Base-by-base conservation (phyloP, 2,329 filamentous ascomycete genomes). In the Cercospora sp. region DNA sequence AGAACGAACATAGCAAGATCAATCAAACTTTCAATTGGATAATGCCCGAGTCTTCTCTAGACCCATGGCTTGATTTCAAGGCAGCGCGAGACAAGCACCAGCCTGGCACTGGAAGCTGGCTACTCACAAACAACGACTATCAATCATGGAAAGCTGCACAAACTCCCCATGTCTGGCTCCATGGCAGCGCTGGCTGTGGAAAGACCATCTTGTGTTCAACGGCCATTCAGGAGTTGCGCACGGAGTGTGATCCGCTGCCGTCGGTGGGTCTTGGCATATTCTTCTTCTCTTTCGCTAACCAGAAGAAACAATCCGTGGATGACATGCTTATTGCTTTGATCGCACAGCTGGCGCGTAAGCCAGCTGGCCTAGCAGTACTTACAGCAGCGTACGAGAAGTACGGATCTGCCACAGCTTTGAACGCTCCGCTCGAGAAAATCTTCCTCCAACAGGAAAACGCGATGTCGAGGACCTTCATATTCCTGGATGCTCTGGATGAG, bases 191-290 rank as follows among this genome's bases (percentile, higher is more conserved):
- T 57, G 73, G 73, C 9, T 71, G 72, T 48, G 71, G 73, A 9
- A 75, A 75, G 66, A 74, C 73, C 8, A 55, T 73, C 6, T 64
- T 75, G 5, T 69, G 62, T 60, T 75, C 73, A 1, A 70, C 68
- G 1, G 64, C 68, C 23, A 66, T 74, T 8, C 61, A 70, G 9
- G 65, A 72, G 20, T 4, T 65, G 13, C 36, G 33, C 28, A 23
- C 48, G 23, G 18, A 23, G 16, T 13, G 8, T 6, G 58, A 60
- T 10, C 28, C 18, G 28, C 30, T 8, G 30, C 31, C n/a, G 2
- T 10, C 30, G n/a, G 12, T 33, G 45, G 58, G 28, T 1, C 30
- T 65, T 20, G 66, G 36, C 0, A 36, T 60, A 13, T 74, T 73
- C 62, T 74, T 69, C 61, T 73, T 73, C 61, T 57, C 68, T 5